Evolutionary conservation across 352 stramenopile species (phyloP), one percentile per base, ranked within the genome.

Genomic region (Phytophthora ohioensis): DNA sequence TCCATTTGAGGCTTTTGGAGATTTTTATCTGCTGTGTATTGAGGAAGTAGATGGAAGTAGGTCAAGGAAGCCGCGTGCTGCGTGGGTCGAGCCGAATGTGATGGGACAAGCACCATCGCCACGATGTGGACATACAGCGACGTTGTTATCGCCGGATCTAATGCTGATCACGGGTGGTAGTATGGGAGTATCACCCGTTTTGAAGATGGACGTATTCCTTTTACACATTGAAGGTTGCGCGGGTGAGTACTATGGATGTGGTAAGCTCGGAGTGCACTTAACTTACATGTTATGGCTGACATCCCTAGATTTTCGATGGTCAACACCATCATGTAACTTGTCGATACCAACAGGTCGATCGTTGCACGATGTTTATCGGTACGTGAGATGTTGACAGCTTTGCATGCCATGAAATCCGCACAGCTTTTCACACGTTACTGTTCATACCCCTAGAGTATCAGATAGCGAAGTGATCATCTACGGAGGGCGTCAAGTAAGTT

Each of bases 1-100:
- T 17, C 83, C 81, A 12, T 91, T 91, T 59, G 76, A 91, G 17
- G 72, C 81, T 0, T 92, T 89, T 57, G 89, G 88, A 11, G 84
- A 92, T 61, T 71, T 92, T 11, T 56, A 85, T 51, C 17, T 90
- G 36, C 64, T 90, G 27, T 78, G 75, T 54, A 76, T 89, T 43
- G 63, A 82, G 9, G 71, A 78, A 3, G 32, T 63, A 10, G 43
- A 31, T 57, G 30, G 2, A 35, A 57, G 5, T 9, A 42, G 65
- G 13, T 65, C 53, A 4, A 57, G 17, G 4, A 85, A 83, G 39
- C 66, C 70, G 2, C 32, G 61, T 3, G 77, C 81, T 17, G 57
- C 51, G 13, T 93, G 85, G 85, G 59, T 88, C 8, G 51, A 67
- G 32, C 62, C 71, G 6, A 55, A 45, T 15, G 65, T 80, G 27